Conservation (phyloP, 2,329 filamentous ascomycete genomes). For the Alternaria burnsii region DNA sequence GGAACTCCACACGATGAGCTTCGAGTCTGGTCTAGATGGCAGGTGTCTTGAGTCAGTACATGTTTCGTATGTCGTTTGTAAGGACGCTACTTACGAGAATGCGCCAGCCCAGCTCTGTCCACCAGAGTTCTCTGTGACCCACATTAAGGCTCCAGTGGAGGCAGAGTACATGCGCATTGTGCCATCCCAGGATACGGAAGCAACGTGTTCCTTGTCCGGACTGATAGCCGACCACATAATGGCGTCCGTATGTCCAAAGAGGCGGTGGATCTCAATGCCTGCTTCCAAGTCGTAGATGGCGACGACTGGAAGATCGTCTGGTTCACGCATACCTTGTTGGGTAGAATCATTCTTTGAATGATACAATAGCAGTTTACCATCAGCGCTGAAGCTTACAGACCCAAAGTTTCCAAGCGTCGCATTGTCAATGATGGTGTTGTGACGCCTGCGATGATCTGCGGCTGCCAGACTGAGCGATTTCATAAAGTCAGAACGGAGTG, state of each 20-base stretch:
- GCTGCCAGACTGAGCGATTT: slow-evolving; percentile 27
- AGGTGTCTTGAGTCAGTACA: not conserved
- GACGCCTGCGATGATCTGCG: slow-evolving; percentile 31
- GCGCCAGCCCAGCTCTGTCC: slow-evolving; percentile 35
- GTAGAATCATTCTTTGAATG: slow-evolving; percentile 20
- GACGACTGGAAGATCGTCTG: slow-evolving; percentile 21
- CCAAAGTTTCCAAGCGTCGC: slow-evolving; percentile 22
- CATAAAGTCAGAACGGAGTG: slow-evolving; percentile 31
- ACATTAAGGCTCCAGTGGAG: slow-evolving; percentile 28
- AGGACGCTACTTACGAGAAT: slow-evolving; percentile 24
- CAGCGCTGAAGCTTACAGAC: slow-evolving; percentile 28
- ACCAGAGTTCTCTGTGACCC: slow-evolving; percentile 27
- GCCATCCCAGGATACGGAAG: slow-evolving; percentile 41
- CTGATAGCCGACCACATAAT: slow-evolving; percentile 42
- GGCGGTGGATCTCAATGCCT: slow-evolving; percentile 21
- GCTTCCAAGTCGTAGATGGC: slow-evolving; percentile 32
- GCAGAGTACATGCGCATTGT: slow-evolving; percentile 37
- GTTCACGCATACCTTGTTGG: slow-evolving; percentile 17
- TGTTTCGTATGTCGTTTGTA: not conserved
- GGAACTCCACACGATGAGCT: slow-evolving; percentile 36
- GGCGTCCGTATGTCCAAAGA: slow-evolving; percentile 37
- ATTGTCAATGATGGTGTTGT: slow-evolving; percentile 30
- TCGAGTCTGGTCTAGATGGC: slow-evolving; percentile 24
- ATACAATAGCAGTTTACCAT: slow-evolving; percentile 32
- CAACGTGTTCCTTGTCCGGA: slow-evolving; percentile 30